phyloP scores from a whole-genome alignment of 225 moss, liverwort and hornwort species.

The Rhytidiadelphus loreus region DNA sequence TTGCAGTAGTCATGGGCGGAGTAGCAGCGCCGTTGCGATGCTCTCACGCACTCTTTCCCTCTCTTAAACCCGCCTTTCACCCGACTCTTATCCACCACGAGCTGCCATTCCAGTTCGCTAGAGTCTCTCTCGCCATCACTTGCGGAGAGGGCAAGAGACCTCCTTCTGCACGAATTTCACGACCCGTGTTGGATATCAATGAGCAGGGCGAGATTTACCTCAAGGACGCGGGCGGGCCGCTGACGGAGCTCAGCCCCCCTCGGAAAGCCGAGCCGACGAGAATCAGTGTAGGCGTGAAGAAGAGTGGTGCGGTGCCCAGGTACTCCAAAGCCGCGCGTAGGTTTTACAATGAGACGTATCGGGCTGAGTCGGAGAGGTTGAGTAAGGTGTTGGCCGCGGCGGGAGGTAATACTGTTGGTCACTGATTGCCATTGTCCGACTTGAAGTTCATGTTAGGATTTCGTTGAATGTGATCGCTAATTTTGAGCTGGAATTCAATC shows the following conservation, averaged over 20 bases:
- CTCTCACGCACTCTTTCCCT: background rate
- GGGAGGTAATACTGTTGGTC: conserved; percentile 44
- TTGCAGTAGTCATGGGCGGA: conserved; percentile 10
- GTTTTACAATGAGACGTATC: conserved; percentile 79
- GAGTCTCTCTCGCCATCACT: background rate
- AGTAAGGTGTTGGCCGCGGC: conserved; percentile 92
- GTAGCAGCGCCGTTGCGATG: conserved; percentile 16
- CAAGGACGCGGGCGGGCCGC: background rate
- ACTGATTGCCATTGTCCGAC: background rate
- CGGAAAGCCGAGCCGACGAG: conserved; percentile 5
- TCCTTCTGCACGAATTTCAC: background rate
- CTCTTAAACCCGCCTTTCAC: background rate
- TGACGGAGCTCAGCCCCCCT: background rate
- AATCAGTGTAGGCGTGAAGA: conserved; percentile 47
- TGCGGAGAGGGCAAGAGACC: background rate
- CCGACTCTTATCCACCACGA: background rate
- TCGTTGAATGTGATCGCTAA: background rate
- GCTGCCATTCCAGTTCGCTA: background rate
- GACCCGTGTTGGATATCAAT: conserved; percentile 12
- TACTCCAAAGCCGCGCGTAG: conserved; percentile 91
- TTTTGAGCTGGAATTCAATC: background rate
- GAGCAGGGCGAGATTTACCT: conserved; percentile 26
- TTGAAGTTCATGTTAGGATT: background rate
- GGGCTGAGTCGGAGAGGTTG: conserved; percentile 67
- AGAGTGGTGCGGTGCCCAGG: conserved; percentile 28